A percentile compares a stretch with the other conserved stretches of the same genome.
These are phyloP conservation scores for Tolypocladium nubicola DNA, from an alignment of 2,329 filamentous ascomycete species.

Conservation along the genomic window DNA sequence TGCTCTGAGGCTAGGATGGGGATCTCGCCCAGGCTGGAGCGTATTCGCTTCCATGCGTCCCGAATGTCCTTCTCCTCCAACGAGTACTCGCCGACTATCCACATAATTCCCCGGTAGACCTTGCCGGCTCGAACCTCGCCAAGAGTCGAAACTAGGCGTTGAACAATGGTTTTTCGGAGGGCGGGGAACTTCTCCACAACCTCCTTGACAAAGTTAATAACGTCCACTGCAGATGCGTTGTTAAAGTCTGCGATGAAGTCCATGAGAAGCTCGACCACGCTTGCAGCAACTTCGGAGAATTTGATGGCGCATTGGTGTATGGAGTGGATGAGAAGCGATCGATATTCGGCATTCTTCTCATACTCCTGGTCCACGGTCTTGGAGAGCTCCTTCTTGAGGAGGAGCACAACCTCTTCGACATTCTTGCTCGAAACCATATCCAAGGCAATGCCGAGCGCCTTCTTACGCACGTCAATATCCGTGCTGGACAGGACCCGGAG, in stretches of 20 bases:
- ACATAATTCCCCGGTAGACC: conserved; percentile 91
- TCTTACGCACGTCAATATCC: conserved; percentile 89
- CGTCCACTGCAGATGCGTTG: conserved; percentile 90
- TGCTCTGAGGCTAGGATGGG: conserved; percentile 94
- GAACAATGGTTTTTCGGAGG: conserved; percentile 76
- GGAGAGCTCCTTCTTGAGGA: conserved; percentile 93
- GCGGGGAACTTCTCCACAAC: conserved; percentile 97
- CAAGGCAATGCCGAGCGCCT: conserved; percentile 79
- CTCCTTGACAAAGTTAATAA: conserved; percentile 98
- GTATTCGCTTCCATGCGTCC: conserved; percentile 93
- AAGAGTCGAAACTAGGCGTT: conserved; percentile 79
- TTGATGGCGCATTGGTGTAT: conserved; percentile 99
- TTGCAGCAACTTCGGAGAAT: conserved; percentile 95
- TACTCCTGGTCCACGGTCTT: conserved; percentile 99
- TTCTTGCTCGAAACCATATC: conserved; percentile 99
- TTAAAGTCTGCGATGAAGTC: conserved; percentile 99
- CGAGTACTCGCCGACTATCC: conserved; percentile 97
- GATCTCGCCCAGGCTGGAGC: conserved; percentile 89
- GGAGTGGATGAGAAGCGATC: conserved; percentile 87
- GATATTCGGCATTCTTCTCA: conserved; percentile 95
- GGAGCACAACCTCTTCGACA: conserved; percentile 89
- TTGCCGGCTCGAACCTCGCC: conserved; percentile 92
- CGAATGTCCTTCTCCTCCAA: conserved; percentile 88
- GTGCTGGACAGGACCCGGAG: conserved; percentile 88
- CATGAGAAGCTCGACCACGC: conserved; percentile 94